Conservation (phyloP, 169 alveolate species). For the Plasmodium berghei region DNA sequence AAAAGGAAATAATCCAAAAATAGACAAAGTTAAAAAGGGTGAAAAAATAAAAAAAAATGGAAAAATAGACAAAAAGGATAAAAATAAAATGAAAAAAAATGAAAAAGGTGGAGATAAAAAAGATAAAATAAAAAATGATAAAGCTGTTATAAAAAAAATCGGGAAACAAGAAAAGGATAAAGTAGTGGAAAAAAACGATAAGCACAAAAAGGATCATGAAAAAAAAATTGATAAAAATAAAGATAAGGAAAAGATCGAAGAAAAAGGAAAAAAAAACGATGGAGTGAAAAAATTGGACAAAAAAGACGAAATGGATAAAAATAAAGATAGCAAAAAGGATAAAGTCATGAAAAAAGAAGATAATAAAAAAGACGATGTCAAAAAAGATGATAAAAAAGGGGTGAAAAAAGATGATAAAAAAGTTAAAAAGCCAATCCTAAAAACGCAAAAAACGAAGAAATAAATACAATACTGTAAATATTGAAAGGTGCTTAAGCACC, state of each 20-base stretch:
- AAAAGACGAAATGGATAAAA: constrained; percentile 27
- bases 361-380: constrained; percentile 10
- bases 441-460: constrained; percentile 33
- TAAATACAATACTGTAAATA: neutral
- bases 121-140: constrained; percentile 2
- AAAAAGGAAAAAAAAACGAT: constrained; percentile 6
- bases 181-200: constrained; percentile 3
- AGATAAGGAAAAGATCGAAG: constrained; percentile 38
- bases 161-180: constrained; percentile 12
- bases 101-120: constrained; percentile 15
- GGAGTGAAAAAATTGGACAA: constrained; percentile 12
- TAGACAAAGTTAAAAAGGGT: constrained; percentile 35
- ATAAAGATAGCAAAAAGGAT: constrained; percentile 18
- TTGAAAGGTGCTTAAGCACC: neutral
- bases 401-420: constrained; percentile 37
- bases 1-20: constrained; percentile 16
- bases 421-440: constrained; percentile 10
- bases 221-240: constrained; percentile 4
- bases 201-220: neutral
- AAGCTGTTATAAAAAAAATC: constrained; percentile 9
- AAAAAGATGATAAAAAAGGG: constrained; percentile 18
- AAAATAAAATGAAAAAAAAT: constrained; percentile 6
- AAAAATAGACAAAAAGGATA: constrained; percentile 27
- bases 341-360: constrained; percentile 15
- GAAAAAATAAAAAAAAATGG: constrained; percentile 9